phyloP scores from a whole-genome alignment of 2,329 filamentous ascomycete genomes.

The Zymoseptoria ardabiliae region DNA sequence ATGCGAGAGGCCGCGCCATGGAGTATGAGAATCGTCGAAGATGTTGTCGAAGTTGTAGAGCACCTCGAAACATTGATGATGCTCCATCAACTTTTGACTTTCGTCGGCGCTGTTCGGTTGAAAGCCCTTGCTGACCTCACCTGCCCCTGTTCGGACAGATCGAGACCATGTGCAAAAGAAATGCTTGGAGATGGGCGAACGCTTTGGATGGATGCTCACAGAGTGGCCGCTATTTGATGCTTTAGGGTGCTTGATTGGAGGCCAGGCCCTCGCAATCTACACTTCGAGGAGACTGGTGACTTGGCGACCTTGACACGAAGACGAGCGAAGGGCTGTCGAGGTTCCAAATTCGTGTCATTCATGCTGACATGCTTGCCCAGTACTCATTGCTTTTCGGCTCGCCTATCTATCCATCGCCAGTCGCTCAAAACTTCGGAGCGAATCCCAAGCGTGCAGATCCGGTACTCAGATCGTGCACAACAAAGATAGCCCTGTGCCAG shows the following conservation, averaged over 20 bases:
- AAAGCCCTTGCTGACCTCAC: neutral
- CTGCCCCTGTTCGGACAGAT: neutral
- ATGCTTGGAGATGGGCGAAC: neutral
- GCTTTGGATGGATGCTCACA: too few relatives aligned
- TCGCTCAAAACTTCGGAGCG: neutral
- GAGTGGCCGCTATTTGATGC: too few relatives aligned
- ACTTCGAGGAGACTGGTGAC: too few relatives aligned
- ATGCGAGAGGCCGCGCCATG: constrained; percentile 1
- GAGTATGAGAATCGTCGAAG: neutral
- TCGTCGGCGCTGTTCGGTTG: neutral
- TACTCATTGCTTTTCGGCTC: neutral
- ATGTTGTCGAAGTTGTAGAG: neutral
- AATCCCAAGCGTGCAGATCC: neutral
- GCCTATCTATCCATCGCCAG: neutral
- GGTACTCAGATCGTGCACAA: constrained; percentile 52
- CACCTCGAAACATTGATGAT: neutral
- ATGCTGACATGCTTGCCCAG: too few relatives aligned
- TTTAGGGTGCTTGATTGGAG: too few relatives aligned
- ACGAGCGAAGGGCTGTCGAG: too few relatives aligned
- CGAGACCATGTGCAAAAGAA: neutral
- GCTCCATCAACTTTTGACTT: neutral
- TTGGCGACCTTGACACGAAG: too few relatives aligned
- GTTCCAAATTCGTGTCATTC: too few relatives aligned
- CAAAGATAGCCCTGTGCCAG: constrained; percentile 65
- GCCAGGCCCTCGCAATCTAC: too few relatives aligned